A percentile compares a stretch with the other conserved stretches of the same genome.
Evolutionary conservation across 306 rosid species (phyloP).

Genomic region (Senna tora): DNA sequence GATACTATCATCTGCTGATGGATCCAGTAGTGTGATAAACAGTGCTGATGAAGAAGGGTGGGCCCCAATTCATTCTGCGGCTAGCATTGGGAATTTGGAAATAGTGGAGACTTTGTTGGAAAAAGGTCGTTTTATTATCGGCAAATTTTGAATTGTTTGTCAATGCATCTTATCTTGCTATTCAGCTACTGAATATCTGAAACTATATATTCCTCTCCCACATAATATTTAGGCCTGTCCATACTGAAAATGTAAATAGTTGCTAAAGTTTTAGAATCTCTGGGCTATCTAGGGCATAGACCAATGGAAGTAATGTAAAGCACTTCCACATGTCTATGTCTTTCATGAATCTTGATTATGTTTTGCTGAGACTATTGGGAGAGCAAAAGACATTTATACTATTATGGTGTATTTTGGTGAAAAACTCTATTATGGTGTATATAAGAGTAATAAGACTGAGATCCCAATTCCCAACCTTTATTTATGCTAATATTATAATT

Average conservation of each 20-base stretch:
- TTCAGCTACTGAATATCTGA: constrained; percentile 2
- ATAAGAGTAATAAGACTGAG: no score
- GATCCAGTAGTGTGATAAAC: constrained; percentile 53
- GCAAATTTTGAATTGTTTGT: neutral
- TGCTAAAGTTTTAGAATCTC: constrained; percentile 4
- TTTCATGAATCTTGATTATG: neutral
- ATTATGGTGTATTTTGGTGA: no score
- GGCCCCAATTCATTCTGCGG: constrained; percentile 92
- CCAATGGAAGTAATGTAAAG: neutral
- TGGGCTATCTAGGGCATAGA: neutral
- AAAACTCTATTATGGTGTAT: no score
- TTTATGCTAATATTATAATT: no score
- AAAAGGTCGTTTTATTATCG: constrained; percentile 43
- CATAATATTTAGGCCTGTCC: neutral
- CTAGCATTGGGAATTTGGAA: constrained; percentile 73
- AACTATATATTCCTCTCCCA: neutral
- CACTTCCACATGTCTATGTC: neutral
- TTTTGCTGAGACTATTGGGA: neutral
- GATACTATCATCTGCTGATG: constrained; percentile 57
- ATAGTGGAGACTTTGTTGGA: constrained; percentile 60
- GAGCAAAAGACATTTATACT: no score
- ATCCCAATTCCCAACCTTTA: neutral
- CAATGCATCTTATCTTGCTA: neutral
- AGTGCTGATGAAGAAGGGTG: constrained; percentile 90
- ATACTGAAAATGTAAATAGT: constrained; percentile 5